Evolutionary conservation across 306 rosid genomes (phyloP).

Genomic region (Prunus salicina): DNA sequence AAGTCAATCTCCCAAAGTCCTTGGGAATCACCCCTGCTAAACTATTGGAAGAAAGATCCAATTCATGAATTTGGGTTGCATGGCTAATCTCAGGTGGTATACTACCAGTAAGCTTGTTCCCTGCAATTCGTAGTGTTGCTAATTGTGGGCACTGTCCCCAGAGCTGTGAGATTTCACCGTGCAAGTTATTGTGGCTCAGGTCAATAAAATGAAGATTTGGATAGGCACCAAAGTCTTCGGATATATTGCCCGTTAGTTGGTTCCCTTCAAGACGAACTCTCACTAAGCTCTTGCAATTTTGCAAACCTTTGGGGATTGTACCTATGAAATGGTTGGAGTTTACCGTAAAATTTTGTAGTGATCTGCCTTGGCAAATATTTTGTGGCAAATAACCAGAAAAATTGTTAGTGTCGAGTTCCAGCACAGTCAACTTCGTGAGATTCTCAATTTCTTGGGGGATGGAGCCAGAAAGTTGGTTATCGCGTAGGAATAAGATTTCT

Average conservation of each 20-base stretch:
- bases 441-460: constrained; percentile 12
- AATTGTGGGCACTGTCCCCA: constrained; percentile 1
- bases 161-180: not conserved
- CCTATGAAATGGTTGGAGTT: not conserved
- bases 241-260: not conserved
- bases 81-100: constrained; percentile 2
- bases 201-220: constrained; percentile 5
- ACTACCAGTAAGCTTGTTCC: not conserved
- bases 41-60: constrained; percentile 6
- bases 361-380: not conserved
- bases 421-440: not conserved
- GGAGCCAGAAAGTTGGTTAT: not conserved
- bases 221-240: constrained; percentile 11
- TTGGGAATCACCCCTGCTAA: constrained; percentile 1
- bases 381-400: constrained; percentile 12
- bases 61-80: not conserved
- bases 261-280: constrained; percentile 2
- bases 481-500: not conserved
- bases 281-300: constrained; percentile 4
- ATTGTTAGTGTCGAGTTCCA: not conserved
- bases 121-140: not conserved
- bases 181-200: not conserved
- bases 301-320: constrained; percentile 11
- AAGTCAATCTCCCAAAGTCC: constrained; percentile 6
- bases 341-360: not conserved